These are phyloP conservation scores for Gymnopilus dilepis DNA, from an alignment of 768 basidiomycete genomes.

Conservation along the genomic window DNA sequence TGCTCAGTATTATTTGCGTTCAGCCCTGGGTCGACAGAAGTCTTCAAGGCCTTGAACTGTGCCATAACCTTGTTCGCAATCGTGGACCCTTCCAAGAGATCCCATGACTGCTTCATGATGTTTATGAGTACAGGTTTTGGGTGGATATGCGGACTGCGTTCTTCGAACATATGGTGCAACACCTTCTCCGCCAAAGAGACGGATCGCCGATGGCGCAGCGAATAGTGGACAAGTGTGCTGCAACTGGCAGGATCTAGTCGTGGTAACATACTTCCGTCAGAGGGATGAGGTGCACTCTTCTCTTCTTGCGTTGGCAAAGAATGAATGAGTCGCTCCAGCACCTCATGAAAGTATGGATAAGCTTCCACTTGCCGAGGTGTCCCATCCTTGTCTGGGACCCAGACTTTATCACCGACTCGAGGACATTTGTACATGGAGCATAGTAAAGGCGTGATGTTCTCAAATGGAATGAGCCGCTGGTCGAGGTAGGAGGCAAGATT, in stretches of 20 bases:
- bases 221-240: slow-evolving; percentile 70
- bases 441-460: slow-evolving; percentile 50
- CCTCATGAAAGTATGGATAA: slow-evolving; percentile 52
- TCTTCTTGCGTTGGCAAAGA: slow-evolving; percentile 36
- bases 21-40: neutral
- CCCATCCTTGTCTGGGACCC: slow-evolving; percentile 36
- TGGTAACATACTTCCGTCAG: slow-evolving; percentile 17
- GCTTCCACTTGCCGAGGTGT: slow-evolving; percentile 40
- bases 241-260: slow-evolving; percentile 39
- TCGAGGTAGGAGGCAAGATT: slow-evolving; percentile 61
- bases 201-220: slow-evolving; percentile 64
- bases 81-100: neutral
- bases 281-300: slow-evolving; percentile 5
- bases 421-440: slow-evolving; percentile 53
- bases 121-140: slow-evolving; percentile 36
- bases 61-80: neutral
- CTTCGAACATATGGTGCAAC: slow-evolving; percentile 57
- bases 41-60: slow-evolving; percentile 3
- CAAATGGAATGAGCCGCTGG: slow-evolving; percentile 49
- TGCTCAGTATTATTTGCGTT: neutral
- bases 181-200: slow-evolving; percentile 51
- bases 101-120: neutral
- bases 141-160: slow-evolving; percentile 43
- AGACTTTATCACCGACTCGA: slow-evolving; percentile 42
- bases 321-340: slow-evolving; percentile 46